Evolutionary conservation across 2,329 filamentous ascomycete species (phyloP).

Genomic region (Paecilomyces formosus): DNA sequence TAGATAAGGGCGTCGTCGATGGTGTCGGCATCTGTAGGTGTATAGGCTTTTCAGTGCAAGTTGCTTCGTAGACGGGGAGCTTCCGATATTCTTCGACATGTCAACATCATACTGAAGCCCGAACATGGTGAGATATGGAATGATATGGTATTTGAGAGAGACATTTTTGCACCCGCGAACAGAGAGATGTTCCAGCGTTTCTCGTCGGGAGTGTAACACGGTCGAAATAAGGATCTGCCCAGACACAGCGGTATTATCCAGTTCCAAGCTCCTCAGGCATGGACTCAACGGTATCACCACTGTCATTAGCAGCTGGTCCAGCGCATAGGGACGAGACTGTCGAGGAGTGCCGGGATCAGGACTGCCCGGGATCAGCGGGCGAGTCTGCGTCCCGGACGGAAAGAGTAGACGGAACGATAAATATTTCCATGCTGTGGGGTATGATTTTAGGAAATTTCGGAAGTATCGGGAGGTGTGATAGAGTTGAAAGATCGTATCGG

Average conservation of each 20-base stretch:
- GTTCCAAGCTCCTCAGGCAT: slow-evolving; percentile 49
- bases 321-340: slow-evolving; percentile 50
- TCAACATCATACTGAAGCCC: slow-evolving; percentile 37
- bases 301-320: slow-evolving; percentile 51
- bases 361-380: slow-evolving; percentile 25
- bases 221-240: slow-evolving; percentile 49
- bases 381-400: slow-evolving; percentile 29
- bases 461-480: slow-evolving; percentile 53
- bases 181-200: slow-evolving; percentile 52
- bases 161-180: slow-evolving; percentile 59
- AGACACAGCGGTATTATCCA: slow-evolving; percentile 55
- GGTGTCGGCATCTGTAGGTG: slow-evolving; percentile 56
- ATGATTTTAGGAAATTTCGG: slow-evolving; percentile 46
- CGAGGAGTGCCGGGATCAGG: slow-evolving; percentile 30
- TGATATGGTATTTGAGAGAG: slow-evolving; percentile 57
- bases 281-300: slow-evolving; percentile 51
- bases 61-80: slow-evolving; percentile 22
- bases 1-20: slow-evolving; percentile 53
- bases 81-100: slow-evolving; percentile 33
- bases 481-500: slow-evolving; percentile 48
- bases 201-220: slow-evolving; percentile 47
- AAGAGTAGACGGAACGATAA: slow-evolving; percentile 50
- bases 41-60: slow-evolving; percentile 54
- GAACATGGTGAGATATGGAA: slow-evolving; percentile 49
- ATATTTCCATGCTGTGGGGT: slow-evolving; percentile 54